These are phyloP conservation scores for Urostyla sp. DNA, from an alignment of 73 alveolate genomes.

Conservation along the genomic window DNA sequence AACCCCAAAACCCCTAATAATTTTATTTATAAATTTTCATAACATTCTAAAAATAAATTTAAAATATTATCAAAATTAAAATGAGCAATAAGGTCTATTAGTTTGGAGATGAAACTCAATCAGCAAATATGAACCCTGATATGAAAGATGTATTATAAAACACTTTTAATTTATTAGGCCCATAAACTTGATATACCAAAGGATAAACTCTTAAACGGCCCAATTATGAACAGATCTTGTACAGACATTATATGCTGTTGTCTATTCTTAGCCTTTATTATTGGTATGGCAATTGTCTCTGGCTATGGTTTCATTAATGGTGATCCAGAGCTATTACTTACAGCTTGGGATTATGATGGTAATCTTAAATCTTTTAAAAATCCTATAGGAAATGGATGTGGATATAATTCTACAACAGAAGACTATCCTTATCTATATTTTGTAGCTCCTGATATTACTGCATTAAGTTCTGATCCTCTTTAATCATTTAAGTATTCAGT, in stretches of 20 bases:
- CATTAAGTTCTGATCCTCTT: background rate
- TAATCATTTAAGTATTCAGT: conserved; percentile 33
- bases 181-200: conserved; percentile 38
- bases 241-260: conserved; percentile 93
- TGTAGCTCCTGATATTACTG: conserved; percentile 56
- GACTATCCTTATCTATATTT: conserved; percentile 68
- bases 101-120: too few species aligned
- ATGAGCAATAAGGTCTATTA: too few species aligned
- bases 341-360: conserved; percentile 89
- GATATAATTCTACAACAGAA: conserved; percentile 53
- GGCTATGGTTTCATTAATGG: conserved; percentile 86
- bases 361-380: conserved; percentile 44
- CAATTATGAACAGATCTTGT: conserved; percentile 90
- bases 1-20: too few species aligned
- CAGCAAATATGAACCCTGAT: too few species aligned
- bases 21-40: too few species aligned
- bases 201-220: conserved; percentile 87
- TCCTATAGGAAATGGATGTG: conserved; percentile 72
- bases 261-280: conserved; percentile 78
- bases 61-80: too few species aligned
- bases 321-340: conserved; percentile 80
- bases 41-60: too few species aligned
- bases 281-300: conserved; percentile 79
- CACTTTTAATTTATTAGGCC: background rate
- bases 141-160: conserved; percentile 16